A percentile compares a stretch with the other conserved stretches of the same genome.
These are phyloP conservation scores for Ascochyta viciae-villosae DNA, from an alignment of 2,329 filamentous ascomycete genomes.

Conservation along the genomic window DNA sequence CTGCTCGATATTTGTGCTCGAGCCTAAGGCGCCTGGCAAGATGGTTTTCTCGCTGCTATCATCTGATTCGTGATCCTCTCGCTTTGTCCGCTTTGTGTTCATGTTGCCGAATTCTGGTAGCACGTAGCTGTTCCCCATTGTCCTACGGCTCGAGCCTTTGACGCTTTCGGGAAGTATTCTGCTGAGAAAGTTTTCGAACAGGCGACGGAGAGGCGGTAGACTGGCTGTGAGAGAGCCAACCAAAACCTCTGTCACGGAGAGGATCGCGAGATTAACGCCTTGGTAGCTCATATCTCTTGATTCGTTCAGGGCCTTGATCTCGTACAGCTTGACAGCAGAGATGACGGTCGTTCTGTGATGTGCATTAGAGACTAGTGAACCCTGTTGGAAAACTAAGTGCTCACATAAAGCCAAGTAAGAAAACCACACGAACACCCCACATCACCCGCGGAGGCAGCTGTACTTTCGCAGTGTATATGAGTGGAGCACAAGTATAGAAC, in stretches of 20 bases:
- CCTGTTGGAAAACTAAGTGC: neutral
- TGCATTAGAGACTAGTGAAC: neutral
- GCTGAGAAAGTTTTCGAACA: constrained; percentile 14
- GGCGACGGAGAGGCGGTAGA: constrained; percentile 19
- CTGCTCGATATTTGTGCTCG: neutral
- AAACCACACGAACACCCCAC: constrained; percentile 18
- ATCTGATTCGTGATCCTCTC: constrained; percentile 7
- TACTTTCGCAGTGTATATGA: constrained; percentile 10
- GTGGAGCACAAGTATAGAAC: constrained; percentile 15
- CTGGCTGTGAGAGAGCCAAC: constrained; percentile 14
- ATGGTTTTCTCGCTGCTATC: constrained; percentile 16
- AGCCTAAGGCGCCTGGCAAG: neutral
- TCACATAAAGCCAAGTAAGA: constrained; percentile 17
- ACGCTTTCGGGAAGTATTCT: constrained; percentile 10
- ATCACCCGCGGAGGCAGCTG: constrained; percentile 9
- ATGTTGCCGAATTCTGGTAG: neutral
- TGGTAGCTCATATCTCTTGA: constrained; percentile 9
- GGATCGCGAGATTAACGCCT: constrained; percentile 11
- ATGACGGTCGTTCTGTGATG: constrained; percentile 14
- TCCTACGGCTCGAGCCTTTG: neutral
- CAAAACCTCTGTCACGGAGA: constrained; percentile 14
- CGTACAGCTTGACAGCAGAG: constrained; percentile 18
- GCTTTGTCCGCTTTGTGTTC: constrained; percentile 1
- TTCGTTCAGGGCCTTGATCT: constrained; percentile 9
- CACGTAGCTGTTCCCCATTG: neutral